Percentiles rank a stretch among this genome's conserved stretches.
Evolutionary conservation across 495 filamentous ascomycete genomes (phyloP).

Genomic region (Aspergillus kassunensis): DNA sequence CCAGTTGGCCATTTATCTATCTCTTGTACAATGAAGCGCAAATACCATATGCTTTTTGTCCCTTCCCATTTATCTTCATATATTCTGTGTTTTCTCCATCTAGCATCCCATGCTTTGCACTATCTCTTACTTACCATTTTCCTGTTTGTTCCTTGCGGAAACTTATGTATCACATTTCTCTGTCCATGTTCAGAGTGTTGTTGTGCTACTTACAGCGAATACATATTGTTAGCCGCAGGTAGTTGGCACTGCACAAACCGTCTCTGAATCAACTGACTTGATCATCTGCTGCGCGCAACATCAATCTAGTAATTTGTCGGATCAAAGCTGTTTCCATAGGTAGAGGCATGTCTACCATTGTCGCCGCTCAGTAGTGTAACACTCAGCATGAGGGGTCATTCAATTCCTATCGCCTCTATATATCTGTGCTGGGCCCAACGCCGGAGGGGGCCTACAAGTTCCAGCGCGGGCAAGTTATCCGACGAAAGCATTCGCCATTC

Average conservation of each 20-base stretch:
- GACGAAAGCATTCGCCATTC: no score
- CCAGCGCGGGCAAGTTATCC: no score
- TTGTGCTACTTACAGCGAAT: conserved; percentile 1
- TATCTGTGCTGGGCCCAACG: no score
- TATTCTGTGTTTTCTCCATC: conserved; percentile 13
- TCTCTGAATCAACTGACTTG: no score
- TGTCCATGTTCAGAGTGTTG: conserved; percentile 3
- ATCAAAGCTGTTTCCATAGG: no score
- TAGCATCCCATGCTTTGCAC: conserved; percentile 7
- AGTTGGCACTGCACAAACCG: conserved; percentile 3
- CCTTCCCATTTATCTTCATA: conserved; percentile 18
- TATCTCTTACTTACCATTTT: neutral
- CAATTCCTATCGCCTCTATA: no score
- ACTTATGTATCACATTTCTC: neutral
- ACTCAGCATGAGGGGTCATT: no score
- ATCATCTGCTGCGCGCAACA: no score
- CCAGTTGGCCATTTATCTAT: conserved; percentile 20
- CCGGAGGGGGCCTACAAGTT: no score
- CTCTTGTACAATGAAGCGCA: conserved; percentile 48
- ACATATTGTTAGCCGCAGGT: conserved; percentile 6
- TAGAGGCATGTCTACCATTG: no score
- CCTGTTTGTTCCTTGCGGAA: neutral
- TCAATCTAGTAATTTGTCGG: no score
- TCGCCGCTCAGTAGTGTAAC: no score
- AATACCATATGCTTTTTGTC: conserved; percentile 37